Base-by-base conservation (phyloP, 345 rosid genomes). In the Cardiospermum halicacabum region DNA sequence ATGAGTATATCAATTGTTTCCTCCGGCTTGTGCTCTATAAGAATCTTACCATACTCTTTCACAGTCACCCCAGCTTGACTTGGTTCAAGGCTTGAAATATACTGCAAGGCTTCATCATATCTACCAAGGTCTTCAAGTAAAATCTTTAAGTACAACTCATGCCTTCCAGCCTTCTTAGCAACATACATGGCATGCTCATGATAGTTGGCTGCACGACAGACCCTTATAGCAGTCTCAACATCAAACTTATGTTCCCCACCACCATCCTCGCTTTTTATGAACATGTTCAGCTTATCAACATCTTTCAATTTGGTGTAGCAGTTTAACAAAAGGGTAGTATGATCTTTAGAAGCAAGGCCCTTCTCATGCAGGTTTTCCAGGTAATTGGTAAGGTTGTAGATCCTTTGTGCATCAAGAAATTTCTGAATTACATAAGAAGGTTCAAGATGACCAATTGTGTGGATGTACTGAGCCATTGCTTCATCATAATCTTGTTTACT, bases 181-280 rank as follows among this genome's bases (percentile, higher is more conserved):
- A 94, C 99, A 72, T 89, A 89, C 97, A 94, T 94, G 13, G 99
- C 97, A 68, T 94, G 99, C 77, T 91, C 97, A 27, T 94, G 97
- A 79, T 91, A 94, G 69, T 89, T 94, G 69, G 99, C 96, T 60
- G 97, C 92, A 53, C 96, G 97, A 53, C 99, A 94, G 60, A 94
- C 99, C 83, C 95, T 82, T 68, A 94, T 91, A 58, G 99, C 99
- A 62, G 99, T 94, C 76, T 94, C 99, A 58, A 91, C 96, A 60
- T 94, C 99, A 58, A 94, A 94, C 72, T 89, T 91, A 64, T 89
- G 93, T 70, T 94, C 99, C 39, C 96, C 99, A 31, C 66, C 82
- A 40, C 91, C 87, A 69, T 89, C 99, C 75, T 94, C 99, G 36
- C 91, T 83, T 75, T 89, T 94, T 67, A 94, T 79, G 80, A 94